phyloP scores from a whole-genome alignment of 352 stramenopile species.

The Globisporangium okanoganense region DNA sequence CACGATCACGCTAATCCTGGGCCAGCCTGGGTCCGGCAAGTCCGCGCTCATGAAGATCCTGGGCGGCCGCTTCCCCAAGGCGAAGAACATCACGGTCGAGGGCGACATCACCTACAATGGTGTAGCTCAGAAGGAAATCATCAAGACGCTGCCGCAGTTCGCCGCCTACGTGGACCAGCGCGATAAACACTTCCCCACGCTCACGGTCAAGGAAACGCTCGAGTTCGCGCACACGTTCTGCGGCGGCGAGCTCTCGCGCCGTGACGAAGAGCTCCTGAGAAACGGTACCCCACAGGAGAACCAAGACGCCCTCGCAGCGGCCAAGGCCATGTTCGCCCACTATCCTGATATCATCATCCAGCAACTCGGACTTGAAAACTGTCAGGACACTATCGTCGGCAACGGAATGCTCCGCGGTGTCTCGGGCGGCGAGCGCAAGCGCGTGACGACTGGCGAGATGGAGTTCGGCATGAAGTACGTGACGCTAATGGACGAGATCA shows the following conservation, averaged over 20 bases:
- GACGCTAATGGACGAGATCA: slow-evolving; percentile 89
- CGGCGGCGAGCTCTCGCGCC: slow-evolving; percentile 16
- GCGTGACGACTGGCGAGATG: slow-evolving; percentile 82
- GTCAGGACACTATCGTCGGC: slow-evolving; percentile 42
- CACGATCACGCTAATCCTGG: not conserved
- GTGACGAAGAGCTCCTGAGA: not conserved
- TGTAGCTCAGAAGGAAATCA: not conserved
- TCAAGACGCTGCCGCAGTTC: slow-evolving; percentile 28
- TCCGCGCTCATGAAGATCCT: slow-evolving; percentile 21
- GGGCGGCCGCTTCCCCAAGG: slow-evolving; percentile 13
- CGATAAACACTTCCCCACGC: slow-evolving; percentile 43
- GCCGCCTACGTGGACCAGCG: slow-evolving; percentile 43
- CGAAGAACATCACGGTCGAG: not conserved
- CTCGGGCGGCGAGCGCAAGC: slow-evolving; percentile 62
- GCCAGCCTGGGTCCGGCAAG: slow-evolving; percentile 7
- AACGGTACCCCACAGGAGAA: slow-evolving; percentile 28
- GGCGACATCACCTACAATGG: slow-evolving; percentile 22
- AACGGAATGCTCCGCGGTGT: slow-evolving; percentile 51
- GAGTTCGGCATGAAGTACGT: slow-evolving; percentile 68
- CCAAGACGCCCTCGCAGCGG: slow-evolving; percentile 3
- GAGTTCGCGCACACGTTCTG: slow-evolving; percentile 39
- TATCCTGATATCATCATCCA: slow-evolving; percentile 19
- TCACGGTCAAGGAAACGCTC: slow-evolving; percentile 54
- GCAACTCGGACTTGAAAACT: slow-evolving; percentile 25
- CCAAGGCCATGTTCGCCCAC: slow-evolving; percentile 13